Evolutionary conservation across 106 monocot genomes (phyloP), one percentile per base, ranked within the genome.

Genomic region (Allium fistulosum): DNA sequence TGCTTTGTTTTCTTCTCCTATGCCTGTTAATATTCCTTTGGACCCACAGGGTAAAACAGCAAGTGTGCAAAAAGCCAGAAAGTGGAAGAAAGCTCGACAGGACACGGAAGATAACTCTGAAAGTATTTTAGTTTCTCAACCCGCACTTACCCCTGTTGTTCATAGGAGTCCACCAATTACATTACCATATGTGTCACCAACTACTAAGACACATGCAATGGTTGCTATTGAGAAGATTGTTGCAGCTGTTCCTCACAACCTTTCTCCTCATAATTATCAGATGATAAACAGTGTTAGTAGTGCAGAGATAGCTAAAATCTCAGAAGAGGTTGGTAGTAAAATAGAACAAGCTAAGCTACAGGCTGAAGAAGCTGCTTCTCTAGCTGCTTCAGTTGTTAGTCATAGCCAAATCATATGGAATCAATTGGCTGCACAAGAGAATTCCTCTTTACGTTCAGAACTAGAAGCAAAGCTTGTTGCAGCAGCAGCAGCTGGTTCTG

Each of bases 351-450:
- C 92, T 55, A 99, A 81, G 69, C 76, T 69, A 47, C 80, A 85
- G 68, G 97, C 97, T 8, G 87, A 92, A 79, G 84, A 87, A 77
- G 97, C 97, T 74, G 37, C 37, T 37, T 37, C 37, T 37, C 37
- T 83, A 53, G 84, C 97, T 62, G 82, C 82, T 70, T 75, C 92
- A 65, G 80, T 89, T 11, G 77, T 87, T 11, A 79, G 69, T 68
- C 79, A 85, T 58, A 81, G 84, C 50, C 84, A 99, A 85, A 68
- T 57, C 50, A 78, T 93, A 68, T 99, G 97, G 97, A 77, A 67
- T 58, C 86, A 87, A 46, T 67, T 99, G 67, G 69, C 79, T 57
- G 22, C 69, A 26, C 76, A 83, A 49, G 78, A 52, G 50, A 83
- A 80, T 65, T 82, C 84, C 69, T 74, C 79, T 14, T 62, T 85